Evolutionary conservation across 2,329 filamentous ascomycete genomes (phyloP), one percentile per base, ranked within the genome.

Genomic region (Aspergillus ochraceus): DNA sequence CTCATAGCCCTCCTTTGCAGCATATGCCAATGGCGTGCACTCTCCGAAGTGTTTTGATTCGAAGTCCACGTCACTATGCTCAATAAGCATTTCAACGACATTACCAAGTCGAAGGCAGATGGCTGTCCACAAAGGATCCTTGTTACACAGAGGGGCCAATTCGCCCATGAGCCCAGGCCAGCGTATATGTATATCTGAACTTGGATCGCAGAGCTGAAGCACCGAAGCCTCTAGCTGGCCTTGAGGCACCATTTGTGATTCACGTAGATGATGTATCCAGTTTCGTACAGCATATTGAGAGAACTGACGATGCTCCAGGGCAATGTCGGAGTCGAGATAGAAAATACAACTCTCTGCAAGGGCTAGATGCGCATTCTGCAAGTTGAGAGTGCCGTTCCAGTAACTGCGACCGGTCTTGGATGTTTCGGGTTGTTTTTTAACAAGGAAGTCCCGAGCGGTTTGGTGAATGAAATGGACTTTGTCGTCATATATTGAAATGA

Each of bases 381-480:
- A 42, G 17, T 14, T 42, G 14, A 42, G 17, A n/a, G 36, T 42
- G 14, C 36, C 36, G 14, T 42, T 42, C 36, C 36, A 42, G 17
- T n/a, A 36, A 36, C 11, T 1, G 36, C 36, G 36, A 42, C 36
- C 36, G 14, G 36, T n/a, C 17, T 42, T n/a, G 12, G 6, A 9
- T 42, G 36, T 17, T 14, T 42, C 36, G 14, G 17, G 36, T 14
- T 42, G 36, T n/a, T 42, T 42, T 6, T 42, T 42, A 17, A 57
- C 19, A 22, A 68, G 52, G 45, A 68, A 69, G 19, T 68, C 66
- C 36, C 64, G 57, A 53, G 64, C 67, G 10, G 62, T 68, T 58
- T 66, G 63, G 50, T 69, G 67, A 24, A 69, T 59, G 12, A 69
- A 65, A 52, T 68, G 62, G 26, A 69, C 54, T 26, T 57, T 57